phyloP scores from a whole-genome alignment of 2,329 filamentous ascomycete genomes.

The Lachnellula subtilissima region DNA sequence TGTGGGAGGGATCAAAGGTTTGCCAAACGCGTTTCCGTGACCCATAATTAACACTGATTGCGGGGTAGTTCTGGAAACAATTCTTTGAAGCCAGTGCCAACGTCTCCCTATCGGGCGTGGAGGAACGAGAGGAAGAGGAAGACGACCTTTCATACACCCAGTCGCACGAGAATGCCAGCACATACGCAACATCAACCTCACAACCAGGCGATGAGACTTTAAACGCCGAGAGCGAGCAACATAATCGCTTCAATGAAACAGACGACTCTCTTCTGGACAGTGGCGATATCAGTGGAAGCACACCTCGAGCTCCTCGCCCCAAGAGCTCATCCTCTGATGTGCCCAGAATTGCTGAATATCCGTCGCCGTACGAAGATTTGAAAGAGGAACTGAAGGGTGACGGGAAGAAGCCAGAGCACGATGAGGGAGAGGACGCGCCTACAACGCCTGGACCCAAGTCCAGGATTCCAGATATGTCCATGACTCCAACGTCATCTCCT shows the following conservation, averaged over 20 bases:
- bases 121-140: slow-evolving; percentile 66
- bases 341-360: slow-evolving; percentile 58
- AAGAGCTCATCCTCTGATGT: slow-evolving; percentile 40
- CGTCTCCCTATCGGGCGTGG: slow-evolving; percentile 91
- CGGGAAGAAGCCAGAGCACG: slow-evolving; percentile 36
- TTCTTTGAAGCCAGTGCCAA: slow-evolving; percentile 99
- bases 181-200: slow-evolving; percentile 38
- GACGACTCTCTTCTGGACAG: slow-evolving; percentile 68
- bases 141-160: slow-evolving; percentile 38
- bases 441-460: slow-evolving; percentile 35
- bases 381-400: slow-evolving; percentile 56
- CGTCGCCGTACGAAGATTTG: slow-evolving; percentile 72
- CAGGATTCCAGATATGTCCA: slow-evolving; percentile 56
- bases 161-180: slow-evolving; percentile 29
- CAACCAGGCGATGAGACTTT: slow-evolving; percentile 31
- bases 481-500: slow-evolving; percentile 57
- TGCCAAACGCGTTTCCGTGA: slow-evolving; percentile 3
- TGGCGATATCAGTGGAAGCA: slow-evolving; percentile 60
- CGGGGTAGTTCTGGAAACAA: slow-evolving; percentile 90
- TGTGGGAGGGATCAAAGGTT: slow-evolving; percentile 96
- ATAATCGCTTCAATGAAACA: slow-evolving; percentile 28
- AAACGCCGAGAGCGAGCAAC: slow-evolving; percentile 24
- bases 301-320: slow-evolving; percentile 54
- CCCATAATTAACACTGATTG: slow-evolving; percentile 11
- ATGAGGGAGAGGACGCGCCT: slow-evolving; percentile 36